These are phyloP conservation scores for Exophiala lecanii-corni DNA, from an alignment of 2,329 filamentous ascomycete species.

Conservation along the genomic window DNA sequence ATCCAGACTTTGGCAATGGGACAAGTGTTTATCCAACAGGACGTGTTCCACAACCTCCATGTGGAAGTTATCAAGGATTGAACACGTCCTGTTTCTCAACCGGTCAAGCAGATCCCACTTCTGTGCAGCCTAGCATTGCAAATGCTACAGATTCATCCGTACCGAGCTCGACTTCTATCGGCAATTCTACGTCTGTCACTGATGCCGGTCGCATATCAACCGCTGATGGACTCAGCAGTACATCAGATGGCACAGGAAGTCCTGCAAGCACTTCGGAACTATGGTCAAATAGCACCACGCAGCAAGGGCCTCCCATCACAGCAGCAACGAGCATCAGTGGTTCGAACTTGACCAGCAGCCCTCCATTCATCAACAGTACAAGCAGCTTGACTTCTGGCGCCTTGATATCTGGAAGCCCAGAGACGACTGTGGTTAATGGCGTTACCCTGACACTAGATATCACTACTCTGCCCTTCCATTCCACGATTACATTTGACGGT, in stretches of 20 bases:
- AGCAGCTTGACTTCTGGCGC: too few relatives aligned
- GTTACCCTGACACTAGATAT: background rate
- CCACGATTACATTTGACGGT: background rate
- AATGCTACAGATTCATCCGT: background rate
- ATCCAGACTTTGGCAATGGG: slow-evolving; percentile 10
- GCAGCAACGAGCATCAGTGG: too few relatives aligned
- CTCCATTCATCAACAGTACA: too few relatives aligned
- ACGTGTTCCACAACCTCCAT: background rate
- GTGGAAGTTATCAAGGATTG: background rate
- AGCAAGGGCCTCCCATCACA: too few relatives aligned
- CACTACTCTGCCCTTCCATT: background rate
- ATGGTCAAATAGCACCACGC: too few relatives aligned
- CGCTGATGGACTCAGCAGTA: too few relatives aligned
- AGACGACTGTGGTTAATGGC: too few relatives aligned
- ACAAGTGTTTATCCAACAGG: too few relatives aligned
- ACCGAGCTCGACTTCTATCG: background rate
- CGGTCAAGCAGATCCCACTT: background rate
- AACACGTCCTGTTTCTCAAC: background rate
- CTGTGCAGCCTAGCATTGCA: background rate
- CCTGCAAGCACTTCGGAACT: too few relatives aligned
- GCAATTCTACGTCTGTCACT: background rate
- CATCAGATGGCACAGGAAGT: too few relatives aligned
- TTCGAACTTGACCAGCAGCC: too few relatives aligned
- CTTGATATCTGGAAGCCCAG: too few relatives aligned
- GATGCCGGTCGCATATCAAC: background rate